Evolutionary conservation across 2,329 filamentous ascomycete species (phyloP).

Genomic region (Orbilia brochopaga): DNA sequence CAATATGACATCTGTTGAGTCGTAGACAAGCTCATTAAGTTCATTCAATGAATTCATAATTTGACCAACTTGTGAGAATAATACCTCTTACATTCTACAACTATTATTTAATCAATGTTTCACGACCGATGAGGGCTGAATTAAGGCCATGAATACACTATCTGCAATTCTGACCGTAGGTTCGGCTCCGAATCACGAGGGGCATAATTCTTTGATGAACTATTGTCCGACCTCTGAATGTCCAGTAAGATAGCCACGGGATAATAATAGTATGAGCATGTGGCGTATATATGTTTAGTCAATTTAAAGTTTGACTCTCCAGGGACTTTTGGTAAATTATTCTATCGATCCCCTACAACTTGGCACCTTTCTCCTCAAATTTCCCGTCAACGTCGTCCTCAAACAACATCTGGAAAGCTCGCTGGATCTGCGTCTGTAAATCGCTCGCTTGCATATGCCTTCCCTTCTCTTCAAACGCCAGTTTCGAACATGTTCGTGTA

Average conservation of each 20-base stretch:
- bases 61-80: conserved; percentile 40
- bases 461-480: conserved; percentile 84
- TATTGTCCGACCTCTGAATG: neutral
- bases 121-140: too few relatives aligned
- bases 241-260: neutral
- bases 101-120: neutral
- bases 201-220: neutral
- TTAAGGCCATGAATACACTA: too few relatives aligned
- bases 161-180: too few relatives aligned
- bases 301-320: too few relatives aligned
- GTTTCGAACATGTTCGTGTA: conserved; percentile 85
- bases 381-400: conserved; percentile 70
- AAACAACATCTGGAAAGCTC: conserved; percentile 78
- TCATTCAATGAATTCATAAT: conserved; percentile 12
- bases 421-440: conserved; percentile 86
- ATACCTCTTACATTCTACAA: conserved; percentile 23
- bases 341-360: conserved; percentile 13
- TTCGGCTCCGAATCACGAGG: too few relatives aligned
- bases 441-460: conserved; percentile 90
- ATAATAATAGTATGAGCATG: too few relatives aligned
- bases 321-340: too few relatives aligned
- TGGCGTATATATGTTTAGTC: too few relatives aligned
- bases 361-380: conserved; percentile 52
- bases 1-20: neutral
- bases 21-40: too few relatives aligned